Percentiles rank a stretch among this genome's conserved stretches.
Evolutionary conservation across 495 filamentous ascomycete species (phyloP).

Genomic region (Penicillium dipodomyicola): DNA sequence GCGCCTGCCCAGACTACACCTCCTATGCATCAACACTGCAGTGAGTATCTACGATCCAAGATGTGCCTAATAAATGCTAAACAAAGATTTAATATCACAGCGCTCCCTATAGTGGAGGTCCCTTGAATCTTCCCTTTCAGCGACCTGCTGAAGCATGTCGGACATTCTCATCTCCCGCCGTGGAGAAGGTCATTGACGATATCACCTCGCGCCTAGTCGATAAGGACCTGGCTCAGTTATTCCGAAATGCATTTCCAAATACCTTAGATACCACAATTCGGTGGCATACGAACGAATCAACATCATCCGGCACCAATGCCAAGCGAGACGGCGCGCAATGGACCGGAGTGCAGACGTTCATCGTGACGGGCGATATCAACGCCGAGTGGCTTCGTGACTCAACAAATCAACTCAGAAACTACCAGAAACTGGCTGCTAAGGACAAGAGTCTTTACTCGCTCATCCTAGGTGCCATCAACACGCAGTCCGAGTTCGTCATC

Average conservation of each 20-base stretch:
- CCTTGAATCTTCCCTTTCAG: conserved; percentile 83
- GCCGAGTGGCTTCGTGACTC: conserved; percentile 98
- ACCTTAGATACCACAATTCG: conserved; percentile 90
- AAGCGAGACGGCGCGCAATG: conserved; percentile 60
- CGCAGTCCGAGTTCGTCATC: conserved; percentile 92
- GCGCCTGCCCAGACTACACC: conserved; percentile 52
- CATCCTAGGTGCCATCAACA: conserved; percentile 94
- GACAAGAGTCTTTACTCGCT: conserved; percentile 72
- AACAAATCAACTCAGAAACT: conserved; percentile 90
- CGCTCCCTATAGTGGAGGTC: conserved; percentile 74
- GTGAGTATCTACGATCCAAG: conserved; percentile 30
- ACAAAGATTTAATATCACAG: conserved; percentile 35
- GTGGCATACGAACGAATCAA: conserved; percentile 61
- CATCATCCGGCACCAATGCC: conserved; percentile 34
- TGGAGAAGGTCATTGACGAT: conserved; percentile 84
- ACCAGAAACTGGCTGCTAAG: conserved; percentile 77
- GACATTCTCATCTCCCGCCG: conserved; percentile 79
- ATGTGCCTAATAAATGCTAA: neutral
- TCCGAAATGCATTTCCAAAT: conserved; percentile 97
- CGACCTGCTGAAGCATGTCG: conserved; percentile 77
- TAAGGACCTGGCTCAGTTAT: conserved; percentile 85
- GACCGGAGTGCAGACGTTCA: conserved; percentile 85
- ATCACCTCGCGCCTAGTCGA: conserved; percentile 77
- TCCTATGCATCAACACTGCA: conserved; percentile 47
- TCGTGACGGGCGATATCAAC: conserved; percentile 98